Evolutionary conservation across 345 rosid species (phyloP), one percentile per base, ranked within the genome.

Genomic region (Arabidopsis arenosa): DNA sequence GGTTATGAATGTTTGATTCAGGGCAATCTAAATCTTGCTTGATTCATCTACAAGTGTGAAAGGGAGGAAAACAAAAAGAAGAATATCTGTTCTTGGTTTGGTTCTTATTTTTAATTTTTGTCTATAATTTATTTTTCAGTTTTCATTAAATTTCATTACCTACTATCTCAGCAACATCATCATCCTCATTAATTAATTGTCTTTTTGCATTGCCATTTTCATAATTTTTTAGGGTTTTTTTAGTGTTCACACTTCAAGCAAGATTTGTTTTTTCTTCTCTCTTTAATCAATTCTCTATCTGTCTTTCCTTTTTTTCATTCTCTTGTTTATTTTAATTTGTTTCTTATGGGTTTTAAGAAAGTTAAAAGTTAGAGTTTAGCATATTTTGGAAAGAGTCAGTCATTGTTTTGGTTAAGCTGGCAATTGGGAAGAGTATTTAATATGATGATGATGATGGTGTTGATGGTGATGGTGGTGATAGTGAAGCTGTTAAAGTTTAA

Each of bases 21-120:
- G 66, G 53, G 57, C 44, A 62, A 26, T 14, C 49, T 74, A 12
- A 39, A 43, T 72, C 54, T 68, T 76, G 78, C 54, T 68, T 76
- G 78, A 72, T 78, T 80, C 77, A 60, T 63, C 73, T 76, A 74
- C 57, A 68, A 79, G 83, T 80, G 81, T 77, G 86, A 74, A 82
- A 66, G 75, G 63, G 80, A 66, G 71, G 63, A 30, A 79, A 68
- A 23, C 26, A 23, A 71, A 59, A 67, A 64, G 17, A 74, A 80
- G 85, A 81, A 81, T 80, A 83, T 86, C 80, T 82, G 86, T 74
- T 80, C 85, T 79, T 80, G 69, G 78, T 84, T 80, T 85, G 81
- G 81, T 62, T 85, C 81, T 83, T 83, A 9, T 55, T 17, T 39
- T 59, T 86, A 81, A 78, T 89, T 83, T 81, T 68, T 77, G 65